Conservation (phyloP, 495 filamentous ascomycete genomes). For the Bacidia rubella region DNA sequence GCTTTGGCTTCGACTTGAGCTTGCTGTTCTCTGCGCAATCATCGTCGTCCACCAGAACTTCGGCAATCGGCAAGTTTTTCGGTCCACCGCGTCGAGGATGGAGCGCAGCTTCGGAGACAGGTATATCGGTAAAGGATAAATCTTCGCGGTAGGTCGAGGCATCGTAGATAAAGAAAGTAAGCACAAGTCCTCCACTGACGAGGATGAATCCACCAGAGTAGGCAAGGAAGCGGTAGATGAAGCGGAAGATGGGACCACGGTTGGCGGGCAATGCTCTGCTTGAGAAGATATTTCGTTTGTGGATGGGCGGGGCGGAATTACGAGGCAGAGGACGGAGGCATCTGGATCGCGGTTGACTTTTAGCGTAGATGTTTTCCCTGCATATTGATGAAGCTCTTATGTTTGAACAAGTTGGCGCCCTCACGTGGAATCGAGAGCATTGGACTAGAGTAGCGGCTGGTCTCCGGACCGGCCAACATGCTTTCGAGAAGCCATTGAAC, state of each 20-base stretch:
- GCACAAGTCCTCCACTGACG: slow-evolving; percentile 38
- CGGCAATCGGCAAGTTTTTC: slow-evolving; percentile 89
- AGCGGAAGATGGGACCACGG: slow-evolving; percentile 22
- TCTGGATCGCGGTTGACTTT: neutral
- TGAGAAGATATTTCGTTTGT: slow-evolving; percentile 13
- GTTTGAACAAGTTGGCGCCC: neutral
- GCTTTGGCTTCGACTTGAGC: slow-evolving; percentile 71
- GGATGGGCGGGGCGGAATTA: neutral
- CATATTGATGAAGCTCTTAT: neutral
- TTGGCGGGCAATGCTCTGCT: slow-evolving; percentile 14
- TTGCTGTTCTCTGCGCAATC: slow-evolving; percentile 52
- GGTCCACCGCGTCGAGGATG: slow-evolving; percentile 75
- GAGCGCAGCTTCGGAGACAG: slow-evolving; percentile 70
- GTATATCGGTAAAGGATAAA: slow-evolving; percentile 51
- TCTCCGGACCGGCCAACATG: slow-evolving; percentile 1
- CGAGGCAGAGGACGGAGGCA: neutral
- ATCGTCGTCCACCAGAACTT: slow-evolving; percentile 75
- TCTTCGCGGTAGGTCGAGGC: slow-evolving; percentile 73
- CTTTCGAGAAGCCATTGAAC: slow-evolving; percentile 6
- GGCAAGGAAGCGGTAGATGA: slow-evolving; percentile 36
- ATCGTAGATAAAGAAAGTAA: slow-evolving; percentile 91
- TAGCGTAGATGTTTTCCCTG: neutral
- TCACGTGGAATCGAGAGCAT: neutral
- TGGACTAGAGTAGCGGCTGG: neutral
- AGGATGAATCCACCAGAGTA: slow-evolving; percentile 47